A percentile compares a stretch with the other conserved stretches of the same genome.
phyloP scores from a whole-genome alignment of 345 rosid genomes.

The Acer saccharum region DNA sequence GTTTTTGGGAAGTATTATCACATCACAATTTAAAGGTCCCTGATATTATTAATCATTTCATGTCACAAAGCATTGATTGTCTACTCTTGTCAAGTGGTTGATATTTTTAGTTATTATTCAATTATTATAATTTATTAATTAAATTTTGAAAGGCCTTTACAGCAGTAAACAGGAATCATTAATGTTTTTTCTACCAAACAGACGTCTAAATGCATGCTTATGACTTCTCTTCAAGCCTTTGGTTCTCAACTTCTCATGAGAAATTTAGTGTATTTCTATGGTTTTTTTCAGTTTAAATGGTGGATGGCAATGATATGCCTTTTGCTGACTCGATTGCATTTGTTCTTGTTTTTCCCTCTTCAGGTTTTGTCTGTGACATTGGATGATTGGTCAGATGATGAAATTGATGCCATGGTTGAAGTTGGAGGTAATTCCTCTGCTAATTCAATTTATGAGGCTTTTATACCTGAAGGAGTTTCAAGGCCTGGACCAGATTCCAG shows the following conservation, averaged over 20 bases:
- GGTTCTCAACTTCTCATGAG: neutral
- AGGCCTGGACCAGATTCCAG: constrained; percentile 85
- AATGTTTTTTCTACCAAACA: neutral
- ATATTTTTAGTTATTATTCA: neutral
- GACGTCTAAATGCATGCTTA: neutral
- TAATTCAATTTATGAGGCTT: constrained; percentile 87
- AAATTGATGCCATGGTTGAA: constrained; percentile 88
- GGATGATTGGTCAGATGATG: constrained; percentile 97
- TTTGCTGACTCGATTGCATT: neutral
- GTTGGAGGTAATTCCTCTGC: constrained; percentile 94
- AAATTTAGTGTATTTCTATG: neutral
- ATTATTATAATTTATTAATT: neutral
- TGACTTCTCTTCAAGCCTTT: neutral
- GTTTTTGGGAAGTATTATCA: neutral
- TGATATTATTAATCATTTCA: neutral
- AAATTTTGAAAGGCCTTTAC: neutral
- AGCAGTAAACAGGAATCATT: neutral
- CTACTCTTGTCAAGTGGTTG: neutral
- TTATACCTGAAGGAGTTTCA: constrained; percentile 71
- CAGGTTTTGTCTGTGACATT: constrained; percentile 93
- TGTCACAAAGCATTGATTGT: neutral
- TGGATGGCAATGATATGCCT: neutral
- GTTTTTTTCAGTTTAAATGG: neutral
- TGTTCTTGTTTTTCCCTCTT: constrained; percentile 1
- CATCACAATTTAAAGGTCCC: neutral